These are phyloP conservation scores for Blastobotrys mokoenaii DNA, from an alignment of 805 yeast genomes.

Conservation along the genomic window DNA sequence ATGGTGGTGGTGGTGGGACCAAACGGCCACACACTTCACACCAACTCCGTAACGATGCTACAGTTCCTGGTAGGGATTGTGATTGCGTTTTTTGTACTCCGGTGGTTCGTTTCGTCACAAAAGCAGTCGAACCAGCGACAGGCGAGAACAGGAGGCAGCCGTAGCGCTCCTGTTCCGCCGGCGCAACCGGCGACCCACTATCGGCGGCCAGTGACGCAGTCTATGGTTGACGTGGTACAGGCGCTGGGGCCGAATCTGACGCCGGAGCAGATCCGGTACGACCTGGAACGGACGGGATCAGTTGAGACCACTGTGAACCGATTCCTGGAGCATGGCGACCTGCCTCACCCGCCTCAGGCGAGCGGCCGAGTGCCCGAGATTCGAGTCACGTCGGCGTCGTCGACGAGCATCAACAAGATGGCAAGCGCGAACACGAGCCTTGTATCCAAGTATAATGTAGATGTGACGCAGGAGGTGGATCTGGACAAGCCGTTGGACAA, in stretches of 20 bases:
- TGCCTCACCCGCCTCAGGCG: slow-evolving; percentile 34
- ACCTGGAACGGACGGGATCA: slow-evolving; percentile 56
- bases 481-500: slow-evolving; percentile 5
- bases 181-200: background rate
- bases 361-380: slow-evolving; percentile 5
- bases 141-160: background rate
- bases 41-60: slow-evolving; percentile 10
- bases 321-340: slow-evolving; percentile 49
- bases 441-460: slow-evolving; percentile 38
- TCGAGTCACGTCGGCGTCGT: slow-evolving; percentile 4
- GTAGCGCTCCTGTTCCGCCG: slow-evolving; percentile 1
- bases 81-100: slow-evolving; percentile 16
- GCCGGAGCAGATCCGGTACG: slow-evolving; percentile 61
- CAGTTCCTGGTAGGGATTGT: slow-evolving; percentile 16
- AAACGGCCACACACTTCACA: slow-evolving; percentile 1
- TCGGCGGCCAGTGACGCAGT: slow-evolving; percentile 27
- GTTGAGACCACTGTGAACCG: slow-evolving; percentile 75
- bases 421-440: slow-evolving; percentile 20
- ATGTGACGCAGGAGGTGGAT: slow-evolving; percentile 17
- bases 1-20: background rate
- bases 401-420: slow-evolving; percentile 4
- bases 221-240: slow-evolving; percentile 79
- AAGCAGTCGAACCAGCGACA: slow-evolving; percentile 2
- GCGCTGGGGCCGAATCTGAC: slow-evolving; percentile 71
- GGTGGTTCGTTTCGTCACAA: slow-evolving; percentile 11